Evolutionary conservation across 2,329 filamentous ascomycete species (phyloP), one percentile per base, ranked within the genome.

Genomic region (Talaromyces sp.): DNA sequence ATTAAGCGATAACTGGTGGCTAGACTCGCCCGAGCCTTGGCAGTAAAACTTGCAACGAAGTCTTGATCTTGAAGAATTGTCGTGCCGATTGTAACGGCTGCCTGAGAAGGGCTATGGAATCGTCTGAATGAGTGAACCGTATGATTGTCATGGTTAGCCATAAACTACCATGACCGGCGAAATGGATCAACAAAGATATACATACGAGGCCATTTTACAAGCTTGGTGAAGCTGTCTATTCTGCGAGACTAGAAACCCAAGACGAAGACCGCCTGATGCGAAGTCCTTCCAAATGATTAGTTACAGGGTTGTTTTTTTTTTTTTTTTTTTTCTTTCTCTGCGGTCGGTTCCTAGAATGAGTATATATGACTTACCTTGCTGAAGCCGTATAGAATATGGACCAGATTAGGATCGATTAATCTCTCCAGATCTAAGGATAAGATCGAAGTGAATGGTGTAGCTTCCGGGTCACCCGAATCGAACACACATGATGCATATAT

Each of bases 401-500:
- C 69, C 3, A 77, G 71, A 14, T 65, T 62, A 2, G 75, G 68
- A 47, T 84, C 75, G 27, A 84, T 81, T 29, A 80, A 51, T 0
- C 63, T 72, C 0, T 63, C 51, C 0, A 70, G 66, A 29, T 77
- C 68, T 13, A 82, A 69, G 0, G 77, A 70, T 2, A 82, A 68
- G 1, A 72, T 66, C 0, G 79, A 82, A 3, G 71, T 71, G 52
- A 83, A 83, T 0, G 72, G 69, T 1, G 69, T 55, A 2, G 66
- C 65, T 3, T 60, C 24, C 2, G 55, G 62, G 47, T 66, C 74
- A 53, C 42, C 80, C 1, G 66, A 61, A 17, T 73, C 58, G 62
- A 77, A 84, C 1, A 79, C 70, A 6, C 79, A 82, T 1, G 81
- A 65, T 3, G 79, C 82, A 60, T 85, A 84, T 13, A 85, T 75